Evolutionary conservation across 495 filamentous ascomycete species (phyloP).

Genomic region (Lindgomyces ingoldianus): DNA sequence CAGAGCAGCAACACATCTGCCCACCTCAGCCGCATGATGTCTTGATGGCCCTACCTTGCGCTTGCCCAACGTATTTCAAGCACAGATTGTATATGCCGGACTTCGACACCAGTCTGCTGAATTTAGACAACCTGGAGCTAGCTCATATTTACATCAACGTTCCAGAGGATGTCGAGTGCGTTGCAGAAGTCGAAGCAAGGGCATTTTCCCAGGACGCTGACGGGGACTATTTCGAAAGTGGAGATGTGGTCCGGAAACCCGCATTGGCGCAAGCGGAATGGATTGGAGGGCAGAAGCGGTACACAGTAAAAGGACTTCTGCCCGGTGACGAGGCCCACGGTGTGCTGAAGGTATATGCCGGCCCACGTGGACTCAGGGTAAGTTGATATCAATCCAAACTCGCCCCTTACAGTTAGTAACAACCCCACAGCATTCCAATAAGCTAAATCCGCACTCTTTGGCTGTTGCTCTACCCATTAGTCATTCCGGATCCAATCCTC

Average conservation of each 20-base stretch:
- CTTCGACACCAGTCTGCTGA: conserved; percentile 84
- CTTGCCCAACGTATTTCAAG: conserved; percentile 86
- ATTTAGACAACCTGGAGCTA: conserved; percentile 88
- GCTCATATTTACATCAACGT: conserved; percentile 85
- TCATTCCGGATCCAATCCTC: conserved; percentile 87
- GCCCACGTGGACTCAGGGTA: conserved; percentile 85
- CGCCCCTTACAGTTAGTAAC: too few relatives aligned
- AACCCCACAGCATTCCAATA: conserved; percentile 67
- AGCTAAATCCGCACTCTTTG: conserved; percentile 88
- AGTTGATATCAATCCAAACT: conserved; percentile 24
- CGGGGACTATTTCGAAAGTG: conserved; percentile 91
- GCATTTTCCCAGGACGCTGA: conserved; percentile 79
- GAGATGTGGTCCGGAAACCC: conserved; percentile 79
- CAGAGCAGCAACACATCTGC: conserved; percentile 87
- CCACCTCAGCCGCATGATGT: conserved; percentile 82
- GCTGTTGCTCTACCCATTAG: conserved; percentile 88
- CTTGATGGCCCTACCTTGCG: conserved; percentile 78
- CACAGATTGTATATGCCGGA: conserved; percentile 74
- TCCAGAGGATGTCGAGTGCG: conserved; percentile 85
- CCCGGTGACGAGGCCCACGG: conserved; percentile 89
- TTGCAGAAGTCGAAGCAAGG: conserved; percentile 84
- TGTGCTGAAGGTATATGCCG: conserved; percentile 89
- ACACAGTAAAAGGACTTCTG: conserved; percentile 86
- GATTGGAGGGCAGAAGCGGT: conserved; percentile 81
- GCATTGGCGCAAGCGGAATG: conserved; percentile 91